Base-by-base conservation (phyloP, 495 filamentous ascomycete genomes). In the Aspergillus wentii region DNA sequence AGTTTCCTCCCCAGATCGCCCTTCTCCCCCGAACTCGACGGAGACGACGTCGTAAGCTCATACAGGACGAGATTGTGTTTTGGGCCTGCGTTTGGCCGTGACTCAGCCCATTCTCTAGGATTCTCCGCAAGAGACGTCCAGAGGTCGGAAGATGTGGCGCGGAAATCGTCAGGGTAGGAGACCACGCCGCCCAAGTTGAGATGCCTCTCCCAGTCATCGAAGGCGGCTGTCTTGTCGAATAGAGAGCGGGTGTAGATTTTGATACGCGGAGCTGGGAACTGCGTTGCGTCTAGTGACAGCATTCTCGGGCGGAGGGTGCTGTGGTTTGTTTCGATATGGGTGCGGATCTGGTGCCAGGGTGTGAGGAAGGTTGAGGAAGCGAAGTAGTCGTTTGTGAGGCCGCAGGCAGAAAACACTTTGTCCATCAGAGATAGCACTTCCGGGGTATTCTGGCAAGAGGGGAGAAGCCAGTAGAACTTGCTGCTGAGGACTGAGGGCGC, bases 231-330 rank as follows among this genome's bases (percentile, higher is more conserved):
- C 0, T 33, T 13, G 19, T 11, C 8, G 13, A 40, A 40, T 8
- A 22, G 17, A 25, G 27, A 23, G 3, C 38, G 38, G 4, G 18
- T 29, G n/a, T 40, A 40, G 14, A 40, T 27, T 17, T 40, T 40
- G 4, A 40, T 27, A 13, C 38, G 28, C 11, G 17, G 29, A 9
- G 19, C 17, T 9, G 38, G 38, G n/a, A 29, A 40, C 25, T 20
- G 23, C 7, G 38, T 40, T 16, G 38, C 29, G 10, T 40, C 38
- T 18, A 40, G 21, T 10, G 38, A 40, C 2, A 40, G 18, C 19
- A 40, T 33, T 3, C 28, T 27, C 8, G 38, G 38, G 7, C 23
- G 27, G 16, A 40, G 28, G 10, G 6, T 25, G 5, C 10, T 10
- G 22, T 5, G 10, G 10, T 25, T 25, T 5, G 22, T 25, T 6